Percentiles rank a stretch among this genome's conserved stretches.
phyloP scores from a whole-genome alignment of 2,329 filamentous ascomycete genomes.

The Colletotrichum sansevieriae region DNA sequence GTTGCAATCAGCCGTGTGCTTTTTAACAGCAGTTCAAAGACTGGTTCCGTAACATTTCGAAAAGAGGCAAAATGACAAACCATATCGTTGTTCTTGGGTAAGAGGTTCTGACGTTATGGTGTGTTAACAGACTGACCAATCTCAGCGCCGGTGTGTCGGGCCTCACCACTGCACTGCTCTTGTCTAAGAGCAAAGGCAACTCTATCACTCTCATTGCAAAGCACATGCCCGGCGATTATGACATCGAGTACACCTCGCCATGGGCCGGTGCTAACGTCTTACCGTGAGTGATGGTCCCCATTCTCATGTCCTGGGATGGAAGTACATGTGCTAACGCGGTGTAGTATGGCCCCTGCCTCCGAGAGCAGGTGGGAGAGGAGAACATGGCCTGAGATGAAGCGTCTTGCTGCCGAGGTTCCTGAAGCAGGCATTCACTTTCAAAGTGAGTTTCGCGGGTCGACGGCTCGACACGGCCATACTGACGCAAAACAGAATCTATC shows the following conservation, averaged over 20 bases:
- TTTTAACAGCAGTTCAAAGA: not conserved
- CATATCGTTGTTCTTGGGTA: constrained; percentile 57
- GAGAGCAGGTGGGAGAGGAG: constrained; percentile 65
- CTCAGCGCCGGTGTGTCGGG: constrained; percentile 63
- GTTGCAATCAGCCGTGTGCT: no score
- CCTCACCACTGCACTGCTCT: constrained; percentile 63
- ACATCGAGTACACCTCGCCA: constrained; percentile 84
- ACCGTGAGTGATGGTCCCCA: constrained; percentile 64
- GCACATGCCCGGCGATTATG: constrained; percentile 89
- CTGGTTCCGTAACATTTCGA: no score
- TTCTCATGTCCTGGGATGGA: not conserved
- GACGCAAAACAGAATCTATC: constrained; percentile 51
- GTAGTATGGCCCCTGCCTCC: constrained; percentile 51
- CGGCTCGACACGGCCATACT: constrained; percentile 55
- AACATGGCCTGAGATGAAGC: constrained; percentile 69
- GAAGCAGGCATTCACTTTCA: constrained; percentile 83
- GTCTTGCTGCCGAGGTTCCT: constrained; percentile 70
- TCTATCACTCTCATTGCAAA: constrained; percentile 66
- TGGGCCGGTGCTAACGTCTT: constrained; percentile 84
- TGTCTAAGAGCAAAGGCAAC: constrained; percentile 60
- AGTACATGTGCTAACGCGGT: not conserved
- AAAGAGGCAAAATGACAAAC: constrained; percentile 62
- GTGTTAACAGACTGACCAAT: constrained; percentile 7
- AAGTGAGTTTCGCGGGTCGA: constrained; percentile 51
- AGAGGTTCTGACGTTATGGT: constrained; percentile 21